These are phyloP conservation scores for Alternaria sp. DNA, from an alignment of 2,329 filamentous ascomycete genomes.

Conservation along the genomic window DNA sequence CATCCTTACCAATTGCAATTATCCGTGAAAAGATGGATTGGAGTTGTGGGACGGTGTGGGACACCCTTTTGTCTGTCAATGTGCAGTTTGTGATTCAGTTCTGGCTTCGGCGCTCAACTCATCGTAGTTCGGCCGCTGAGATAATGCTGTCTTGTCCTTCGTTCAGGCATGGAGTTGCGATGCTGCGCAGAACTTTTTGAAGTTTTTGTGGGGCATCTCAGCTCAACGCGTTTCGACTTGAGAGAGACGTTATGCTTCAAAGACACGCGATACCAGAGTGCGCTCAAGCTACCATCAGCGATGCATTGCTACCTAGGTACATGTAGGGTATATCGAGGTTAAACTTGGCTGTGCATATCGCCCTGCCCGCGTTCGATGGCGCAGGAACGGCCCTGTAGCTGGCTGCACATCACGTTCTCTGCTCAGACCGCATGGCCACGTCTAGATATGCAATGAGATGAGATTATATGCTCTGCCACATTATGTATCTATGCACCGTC, in stretches of 20 bases:
- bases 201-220: background rate
- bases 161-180: background rate
- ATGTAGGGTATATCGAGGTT: background rate
- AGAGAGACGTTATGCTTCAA: background rate
- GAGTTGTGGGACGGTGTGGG: conserved; percentile 53
- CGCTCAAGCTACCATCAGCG: too few species aligned
- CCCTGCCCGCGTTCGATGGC: background rate
- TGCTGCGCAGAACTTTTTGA: background rate
- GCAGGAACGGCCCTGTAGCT: background rate
- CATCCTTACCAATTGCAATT: conserved; percentile 49
- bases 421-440: background rate
- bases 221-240: background rate
- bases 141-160: background rate
- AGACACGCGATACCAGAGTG: background rate
- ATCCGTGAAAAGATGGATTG: conserved; percentile 52
- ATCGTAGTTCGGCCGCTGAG: background rate
- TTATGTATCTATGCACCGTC: background rate
- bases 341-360: background rate
- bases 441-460: conserved; percentile 6
- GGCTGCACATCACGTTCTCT: background rate
- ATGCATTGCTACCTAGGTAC: too few species aligned
- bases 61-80: conserved; percentile 28
- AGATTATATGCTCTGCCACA: conserved; percentile 9
- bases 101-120: too few species aligned
- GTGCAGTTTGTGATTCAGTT: too few species aligned